phyloP scores from a whole-genome alignment of 179 eudicot genomes.

The Spergularia azorica region DNA sequence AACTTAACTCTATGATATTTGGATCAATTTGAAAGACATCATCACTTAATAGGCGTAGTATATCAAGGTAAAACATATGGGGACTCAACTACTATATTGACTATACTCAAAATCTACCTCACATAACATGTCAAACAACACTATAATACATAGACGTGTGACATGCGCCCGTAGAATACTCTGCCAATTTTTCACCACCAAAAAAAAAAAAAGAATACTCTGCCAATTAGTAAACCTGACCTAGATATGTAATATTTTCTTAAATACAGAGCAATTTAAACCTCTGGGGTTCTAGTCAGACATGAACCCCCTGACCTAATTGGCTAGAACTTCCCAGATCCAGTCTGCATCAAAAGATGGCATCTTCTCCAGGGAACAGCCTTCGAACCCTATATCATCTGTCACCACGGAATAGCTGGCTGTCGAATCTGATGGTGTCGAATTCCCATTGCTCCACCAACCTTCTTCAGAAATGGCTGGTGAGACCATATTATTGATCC shows the following conservation, averaged over 20 bases:
- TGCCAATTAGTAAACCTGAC: background rate
- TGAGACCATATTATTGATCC: conserved; percentile 38
- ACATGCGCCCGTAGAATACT: background rate
- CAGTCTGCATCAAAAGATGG: conserved; percentile 81
- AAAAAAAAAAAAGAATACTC: too few relatives aligned
- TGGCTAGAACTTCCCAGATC: conserved; percentile 89
- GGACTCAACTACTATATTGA: background rate
- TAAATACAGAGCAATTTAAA: conserved; percentile 14
- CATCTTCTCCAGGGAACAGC: conserved; percentile 58
- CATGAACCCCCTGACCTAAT: conserved; percentile 30
- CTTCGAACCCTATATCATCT: conserved; percentile 44
- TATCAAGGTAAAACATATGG: background rate
- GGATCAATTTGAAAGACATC: too few relatives aligned
- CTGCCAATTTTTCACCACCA: too few relatives aligned
- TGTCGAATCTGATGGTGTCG: conserved; percentile 42
- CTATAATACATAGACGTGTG: background rate
- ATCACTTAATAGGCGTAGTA: too few relatives aligned
- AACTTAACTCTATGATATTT: too few relatives aligned
- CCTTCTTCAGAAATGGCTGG: conserved; percentile 53
- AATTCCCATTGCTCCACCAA: conserved; percentile 42
- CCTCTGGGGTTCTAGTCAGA: background rate
- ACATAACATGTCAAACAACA: conserved; percentile 7
- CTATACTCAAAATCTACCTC: background rate
- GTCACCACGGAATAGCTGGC: conserved; percentile 30
- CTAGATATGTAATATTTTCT: conserved; percentile 10